phyloP scores from a whole-genome alignment of 2,329 filamentous ascomycete species.

The Neopestalotiopsis sp. region DNA sequence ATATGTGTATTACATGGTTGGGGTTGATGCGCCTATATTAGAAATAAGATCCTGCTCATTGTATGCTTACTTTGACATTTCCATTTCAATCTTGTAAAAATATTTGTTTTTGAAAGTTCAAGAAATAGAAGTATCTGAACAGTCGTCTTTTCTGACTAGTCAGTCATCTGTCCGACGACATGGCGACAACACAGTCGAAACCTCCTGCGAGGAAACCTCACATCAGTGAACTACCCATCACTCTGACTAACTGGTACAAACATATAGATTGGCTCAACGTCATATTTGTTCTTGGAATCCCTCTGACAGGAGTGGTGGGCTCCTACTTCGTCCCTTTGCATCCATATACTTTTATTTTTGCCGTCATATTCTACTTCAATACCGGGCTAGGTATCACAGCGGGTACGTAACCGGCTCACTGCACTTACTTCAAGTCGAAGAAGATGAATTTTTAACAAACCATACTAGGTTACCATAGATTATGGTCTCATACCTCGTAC shows the following conservation, averaged over 20 bases:
- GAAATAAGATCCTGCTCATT: neutral
- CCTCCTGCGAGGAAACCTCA: constrained; percentile 3
- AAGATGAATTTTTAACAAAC: constrained; percentile 14
- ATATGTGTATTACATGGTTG: neutral
- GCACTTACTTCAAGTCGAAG: neutral
- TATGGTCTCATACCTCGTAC: constrained; percentile 88
- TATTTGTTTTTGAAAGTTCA: no score
- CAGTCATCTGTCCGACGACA: neutral
- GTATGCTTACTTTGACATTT: neutral
- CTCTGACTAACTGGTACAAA: constrained; percentile 6
- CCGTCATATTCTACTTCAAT: constrained; percentile 79
- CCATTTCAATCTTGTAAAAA: neutral
- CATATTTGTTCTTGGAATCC: constrained; percentile 1
- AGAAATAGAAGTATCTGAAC: neutral
- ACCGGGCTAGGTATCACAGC: constrained; percentile 82
- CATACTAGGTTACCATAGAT: constrained; percentile 58
- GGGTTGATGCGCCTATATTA: neutral
- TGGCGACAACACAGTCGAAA: constrained; percentile 2
- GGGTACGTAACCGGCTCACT: constrained; percentile 53
- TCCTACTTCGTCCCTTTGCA: constrained; percentile 15
- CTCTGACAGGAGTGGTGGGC: neutral
- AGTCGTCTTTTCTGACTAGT: neutral
- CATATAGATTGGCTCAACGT: constrained; percentile 17
- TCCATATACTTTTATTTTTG: constrained; percentile 13
- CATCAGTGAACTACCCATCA: constrained; percentile 10